A percentile compares a stretch with the other conserved stretches of the same genome.
phyloP scores from a whole-genome alignment of 495 filamentous ascomycete species.

The Arthonia radiata region DNA sequence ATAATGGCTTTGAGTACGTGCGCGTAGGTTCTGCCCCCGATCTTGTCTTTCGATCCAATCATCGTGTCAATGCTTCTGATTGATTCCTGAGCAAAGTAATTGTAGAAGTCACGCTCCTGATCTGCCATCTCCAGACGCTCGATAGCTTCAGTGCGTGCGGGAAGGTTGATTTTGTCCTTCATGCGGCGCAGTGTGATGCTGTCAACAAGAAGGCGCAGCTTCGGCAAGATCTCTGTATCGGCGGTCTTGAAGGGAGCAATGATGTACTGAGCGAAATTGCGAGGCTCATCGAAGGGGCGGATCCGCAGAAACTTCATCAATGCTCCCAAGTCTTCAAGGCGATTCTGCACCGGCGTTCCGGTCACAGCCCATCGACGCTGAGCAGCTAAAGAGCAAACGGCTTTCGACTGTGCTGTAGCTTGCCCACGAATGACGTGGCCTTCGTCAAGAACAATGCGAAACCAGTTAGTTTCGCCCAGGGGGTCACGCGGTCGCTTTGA shows the following conservation, averaged over 20 bases:
- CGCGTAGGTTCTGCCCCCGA: constrained; percentile 64
- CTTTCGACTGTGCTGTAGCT: constrained; percentile 51
- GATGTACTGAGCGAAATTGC: constrained; percentile 52
- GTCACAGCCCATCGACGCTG: constrained; percentile 87
- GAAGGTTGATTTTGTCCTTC: constrained; percentile 74
- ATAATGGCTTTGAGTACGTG: constrained; percentile 78
- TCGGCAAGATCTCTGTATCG: constrained; percentile 56
- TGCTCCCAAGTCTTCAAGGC: constrained; percentile 69
- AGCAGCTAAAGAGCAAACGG: constrained; percentile 58
- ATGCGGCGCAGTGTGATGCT: constrained; percentile 77
- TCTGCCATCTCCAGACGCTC: constrained; percentile 32
- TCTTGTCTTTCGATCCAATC: constrained; percentile 27
- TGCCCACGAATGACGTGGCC: constrained; percentile 84
- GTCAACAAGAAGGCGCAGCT: constrained; percentile 74
- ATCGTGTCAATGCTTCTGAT: constrained; percentile 31
- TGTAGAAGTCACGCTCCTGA: constrained; percentile 28
- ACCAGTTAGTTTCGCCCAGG: constrained; percentile 60
- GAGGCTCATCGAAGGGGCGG: constrained; percentile 60
- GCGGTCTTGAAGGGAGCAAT: constrained; percentile 57
- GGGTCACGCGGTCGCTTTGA: constrained; percentile 30
- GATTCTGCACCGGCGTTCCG: constrained; percentile 76
- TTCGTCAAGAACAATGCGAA: constrained; percentile 87
- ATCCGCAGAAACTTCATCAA: constrained; percentile 77
- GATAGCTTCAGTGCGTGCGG: constrained; percentile 44
- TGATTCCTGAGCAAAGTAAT: constrained; percentile 36